Evolutionary conservation across 768 basidiomycete genomes (phyloP).

Genomic region (Pisolithus sp.): DNA sequence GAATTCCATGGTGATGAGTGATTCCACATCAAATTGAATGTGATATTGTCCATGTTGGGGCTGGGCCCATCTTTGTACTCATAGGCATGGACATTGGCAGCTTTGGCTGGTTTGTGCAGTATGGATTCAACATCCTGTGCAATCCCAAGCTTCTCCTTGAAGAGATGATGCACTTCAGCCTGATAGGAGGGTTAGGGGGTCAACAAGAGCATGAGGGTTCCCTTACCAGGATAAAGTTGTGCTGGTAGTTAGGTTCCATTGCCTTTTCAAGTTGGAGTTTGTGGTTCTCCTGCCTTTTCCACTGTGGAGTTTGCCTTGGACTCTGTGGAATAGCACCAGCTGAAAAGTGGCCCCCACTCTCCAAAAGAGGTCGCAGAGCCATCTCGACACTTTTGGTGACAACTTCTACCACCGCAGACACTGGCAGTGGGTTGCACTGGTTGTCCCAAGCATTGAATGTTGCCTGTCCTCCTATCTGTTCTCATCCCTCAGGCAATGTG

Average conservation of each 20-base stretch:
- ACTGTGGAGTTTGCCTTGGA: too few species aligned
- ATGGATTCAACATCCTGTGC: slow-evolving; percentile 6
- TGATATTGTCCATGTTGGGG: too few species aligned
- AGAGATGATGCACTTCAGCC: slow-evolving; percentile 5
- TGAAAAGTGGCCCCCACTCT: too few species aligned
- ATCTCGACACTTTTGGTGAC: too few species aligned
- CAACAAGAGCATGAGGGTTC: background rate
- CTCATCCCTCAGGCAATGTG: background rate
- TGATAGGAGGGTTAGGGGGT: background rate
- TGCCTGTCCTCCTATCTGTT: background rate
- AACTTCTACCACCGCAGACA: background rate
- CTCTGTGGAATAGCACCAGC: too few species aligned
- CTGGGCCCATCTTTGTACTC: slow-evolving; percentile 6
- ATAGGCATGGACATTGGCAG: slow-evolving; percentile 2
- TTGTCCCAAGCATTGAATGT: background rate
- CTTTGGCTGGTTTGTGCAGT: background rate
- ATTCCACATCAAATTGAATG: too few species aligned
- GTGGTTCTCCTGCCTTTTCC: too few species aligned
- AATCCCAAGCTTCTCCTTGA: slow-evolving; percentile 7
- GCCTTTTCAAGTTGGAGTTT: too few species aligned
- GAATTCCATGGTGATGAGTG: too few species aligned
- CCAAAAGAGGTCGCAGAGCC: too few species aligned
- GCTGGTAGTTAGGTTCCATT: too few species aligned
- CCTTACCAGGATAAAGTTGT: slow-evolving; percentile 4
- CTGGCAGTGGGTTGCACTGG: too few species aligned